Conservation (phyloP, 495 filamentous ascomycete species). For the Penicillium salamii region DNA sequence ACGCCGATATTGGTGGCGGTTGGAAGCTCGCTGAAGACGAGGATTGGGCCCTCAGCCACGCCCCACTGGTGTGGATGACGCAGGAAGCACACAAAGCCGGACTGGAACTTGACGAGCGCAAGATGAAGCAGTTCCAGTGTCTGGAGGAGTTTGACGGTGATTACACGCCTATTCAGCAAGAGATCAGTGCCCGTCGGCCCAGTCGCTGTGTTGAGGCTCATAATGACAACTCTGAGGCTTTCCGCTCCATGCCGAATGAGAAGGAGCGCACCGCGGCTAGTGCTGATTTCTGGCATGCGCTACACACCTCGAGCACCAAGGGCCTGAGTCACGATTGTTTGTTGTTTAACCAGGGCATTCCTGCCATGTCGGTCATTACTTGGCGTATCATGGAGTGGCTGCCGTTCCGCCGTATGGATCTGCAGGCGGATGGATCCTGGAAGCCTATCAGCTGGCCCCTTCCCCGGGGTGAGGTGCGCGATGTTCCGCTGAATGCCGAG, state of each 20-base stretch:
- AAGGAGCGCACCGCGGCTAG: conserved; percentile 33
- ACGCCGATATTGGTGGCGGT: conserved; percentile 82
- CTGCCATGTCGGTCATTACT: conserved; percentile 54
- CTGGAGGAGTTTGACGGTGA: conserved; percentile 48
- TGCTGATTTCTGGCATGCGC: conserved; percentile 50
- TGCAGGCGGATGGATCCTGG: conserved; percentile 72
- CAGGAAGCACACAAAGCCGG: conserved; percentile 74
- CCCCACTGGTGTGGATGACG: conserved; percentile 82
- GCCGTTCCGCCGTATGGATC: conserved; percentile 81
- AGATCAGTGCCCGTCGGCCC: conserved; percentile 34
- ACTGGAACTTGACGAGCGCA: conserved; percentile 64
- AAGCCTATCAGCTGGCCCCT: conserved; percentile 78
- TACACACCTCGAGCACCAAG: conserved; percentile 56
- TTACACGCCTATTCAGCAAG: conserved; percentile 40
- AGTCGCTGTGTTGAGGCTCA: conserved; percentile 22
- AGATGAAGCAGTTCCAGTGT: conserved; percentile 65
- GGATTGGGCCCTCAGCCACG: conserved; percentile 63
- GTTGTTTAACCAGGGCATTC: conserved; percentile 61
- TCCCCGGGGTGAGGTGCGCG: conserved; percentile 75
- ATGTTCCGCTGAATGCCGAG: conserved; percentile 68
- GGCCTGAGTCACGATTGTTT: conserved; percentile 76
- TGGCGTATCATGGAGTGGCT: conserved; percentile 87
- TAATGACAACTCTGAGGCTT: conserved; percentile 14
- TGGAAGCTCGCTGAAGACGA: conserved; percentile 63
- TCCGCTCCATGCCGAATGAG: conserved; percentile 18